Evolutionary conservation across 768 basidiomycete species (phyloP).

Genomic region (Boletus rubropictus): DNA sequence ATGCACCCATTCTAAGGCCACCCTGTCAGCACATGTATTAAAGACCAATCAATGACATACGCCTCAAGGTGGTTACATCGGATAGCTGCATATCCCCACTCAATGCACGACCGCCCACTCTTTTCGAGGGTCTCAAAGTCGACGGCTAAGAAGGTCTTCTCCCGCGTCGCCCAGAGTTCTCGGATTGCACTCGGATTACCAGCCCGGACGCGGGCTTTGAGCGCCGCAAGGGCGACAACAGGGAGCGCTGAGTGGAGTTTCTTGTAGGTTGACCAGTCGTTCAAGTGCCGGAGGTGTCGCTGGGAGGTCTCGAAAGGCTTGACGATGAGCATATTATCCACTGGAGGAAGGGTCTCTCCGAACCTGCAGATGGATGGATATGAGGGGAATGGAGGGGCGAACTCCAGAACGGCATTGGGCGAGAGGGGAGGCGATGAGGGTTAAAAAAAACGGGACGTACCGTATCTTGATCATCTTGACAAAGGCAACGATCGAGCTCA

Average conservation of each 20-base stretch:
- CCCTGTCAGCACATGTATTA: background rate
- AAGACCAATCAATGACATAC: conserved; percentile 37
- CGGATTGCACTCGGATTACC: conserved; percentile 63
- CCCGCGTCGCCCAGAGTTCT: conserved; percentile 60
- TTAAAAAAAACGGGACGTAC: conserved; percentile 28
- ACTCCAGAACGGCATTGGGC: background rate
- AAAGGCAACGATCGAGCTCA: conserved; percentile 66
- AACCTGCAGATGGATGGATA: conserved; percentile 36
- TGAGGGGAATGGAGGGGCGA: background rate
- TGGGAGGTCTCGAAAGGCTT: conserved; percentile 62
- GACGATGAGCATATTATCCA: conserved; percentile 66
- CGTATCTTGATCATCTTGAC: conserved; percentile 83
- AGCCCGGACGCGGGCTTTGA: conserved; percentile 56
- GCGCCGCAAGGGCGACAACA: conserved; percentile 57
- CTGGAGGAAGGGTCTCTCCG: conserved; percentile 67
- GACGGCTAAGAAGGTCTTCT: conserved; percentile 71
- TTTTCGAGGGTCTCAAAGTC: conserved; percentile 75
- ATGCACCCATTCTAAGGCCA: conserved; percentile 50
- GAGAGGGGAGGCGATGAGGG: background rate
- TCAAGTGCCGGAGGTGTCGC: conserved; percentile 65
- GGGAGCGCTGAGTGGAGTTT: conserved; percentile 68
- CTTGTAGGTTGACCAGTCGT: conserved; percentile 63
- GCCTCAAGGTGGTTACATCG: conserved; percentile 65
- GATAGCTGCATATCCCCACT: conserved; percentile 81
- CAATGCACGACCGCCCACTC: conserved; percentile 60